Conservation (phyloP, 2,329 filamentous ascomycete genomes). For the Cytospora mali region DNA sequence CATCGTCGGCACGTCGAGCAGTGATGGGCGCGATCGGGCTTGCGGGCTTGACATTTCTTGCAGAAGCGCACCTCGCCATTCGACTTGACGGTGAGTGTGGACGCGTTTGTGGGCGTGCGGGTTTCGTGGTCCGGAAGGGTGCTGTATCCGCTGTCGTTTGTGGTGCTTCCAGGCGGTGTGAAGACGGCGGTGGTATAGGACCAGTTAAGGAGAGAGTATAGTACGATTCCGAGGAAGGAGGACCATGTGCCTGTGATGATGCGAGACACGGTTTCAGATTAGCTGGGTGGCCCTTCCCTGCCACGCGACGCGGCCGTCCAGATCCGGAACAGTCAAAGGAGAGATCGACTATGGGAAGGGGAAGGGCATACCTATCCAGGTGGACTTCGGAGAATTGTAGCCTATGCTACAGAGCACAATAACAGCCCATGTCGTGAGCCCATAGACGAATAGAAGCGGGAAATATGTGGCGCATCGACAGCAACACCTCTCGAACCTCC, state of each 20-base stretch:
- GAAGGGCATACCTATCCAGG: slow-evolving; percentile 58
- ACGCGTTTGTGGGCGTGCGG: slow-evolving; percentile 52
- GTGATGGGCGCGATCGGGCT: slow-evolving; percentile 95
- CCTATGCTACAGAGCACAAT: slow-evolving; percentile 82
- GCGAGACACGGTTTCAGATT: slow-evolving; percentile 25
- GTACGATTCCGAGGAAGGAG: slow-evolving; percentile 65
- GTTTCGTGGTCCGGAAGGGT: slow-evolving; percentile 75
- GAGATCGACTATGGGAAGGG: not conserved
- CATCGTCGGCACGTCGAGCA: slow-evolving; percentile 94
- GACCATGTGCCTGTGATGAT: slow-evolving; percentile 50
- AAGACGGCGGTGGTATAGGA: slow-evolving; percentile 94
- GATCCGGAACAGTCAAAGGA: not conserved
- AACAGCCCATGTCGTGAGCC: slow-evolving; percentile 89
- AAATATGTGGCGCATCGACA: slow-evolving; percentile 80
- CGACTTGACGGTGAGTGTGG: slow-evolving; percentile 88
- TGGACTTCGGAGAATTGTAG: slow-evolving; percentile 52
- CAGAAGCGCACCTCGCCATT: slow-evolving; percentile 87
- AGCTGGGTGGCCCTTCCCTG: slow-evolving; percentile 10
- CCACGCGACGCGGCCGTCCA: not conserved
- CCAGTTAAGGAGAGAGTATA: slow-evolving; percentile 82
- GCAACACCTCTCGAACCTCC: slow-evolving; percentile 78
- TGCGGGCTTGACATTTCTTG: slow-evolving; percentile 94
- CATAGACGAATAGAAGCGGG: slow-evolving; percentile 86
- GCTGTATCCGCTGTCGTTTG: slow-evolving; percentile 70
- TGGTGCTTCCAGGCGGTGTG: slow-evolving; percentile 78